A percentile compares a stretch with the other conserved stretches of the same genome.
These are phyloP conservation scores for Chlamydomonas reinhardtii DNA, from an alignment of 163 green algal species.

Conservation along the genomic window DNA sequence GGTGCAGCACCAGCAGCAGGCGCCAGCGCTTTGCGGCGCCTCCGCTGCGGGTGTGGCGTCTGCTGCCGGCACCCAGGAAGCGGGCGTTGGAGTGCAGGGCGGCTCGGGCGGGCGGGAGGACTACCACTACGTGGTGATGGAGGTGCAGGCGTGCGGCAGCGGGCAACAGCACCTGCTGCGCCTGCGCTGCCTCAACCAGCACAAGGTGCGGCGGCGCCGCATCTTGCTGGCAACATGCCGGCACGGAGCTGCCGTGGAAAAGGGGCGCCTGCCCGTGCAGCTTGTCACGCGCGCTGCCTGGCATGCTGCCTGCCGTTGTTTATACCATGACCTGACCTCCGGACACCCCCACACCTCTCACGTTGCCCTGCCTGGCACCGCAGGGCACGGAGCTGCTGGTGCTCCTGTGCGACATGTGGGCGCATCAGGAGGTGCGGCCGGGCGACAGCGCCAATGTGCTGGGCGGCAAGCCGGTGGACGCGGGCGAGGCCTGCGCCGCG, in stretches of 20 bases:
- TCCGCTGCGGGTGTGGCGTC: too few species aligned
- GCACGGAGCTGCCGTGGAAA: too few species aligned
- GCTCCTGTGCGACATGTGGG: conserved; percentile 71
- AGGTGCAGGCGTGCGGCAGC: conserved; percentile 38
- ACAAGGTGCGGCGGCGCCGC: conserved; percentile 46
- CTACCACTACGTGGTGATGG: conserved; percentile 64
- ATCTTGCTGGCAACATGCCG: too few species aligned
- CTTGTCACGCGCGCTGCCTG: too few species aligned
- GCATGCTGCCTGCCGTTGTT: neutral
- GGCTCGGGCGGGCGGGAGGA: conserved; percentile 44
- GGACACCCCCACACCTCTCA: too few species aligned
- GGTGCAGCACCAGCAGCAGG: neutral
- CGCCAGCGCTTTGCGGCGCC: too few species aligned
- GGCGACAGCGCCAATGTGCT: conserved; percentile 78
- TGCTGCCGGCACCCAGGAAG: too few species aligned
- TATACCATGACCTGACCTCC: too few species aligned
- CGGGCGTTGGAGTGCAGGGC: too few species aligned
- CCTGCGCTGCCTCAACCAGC: conserved; percentile 66
- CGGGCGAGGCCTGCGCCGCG: neutral
- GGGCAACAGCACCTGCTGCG: conserved; percentile 29
- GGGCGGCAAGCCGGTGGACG: conserved; percentile 13
- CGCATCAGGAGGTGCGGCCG: conserved; percentile 53
- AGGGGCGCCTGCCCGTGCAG: too few species aligned
- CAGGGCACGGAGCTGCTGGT: conserved; percentile 57
- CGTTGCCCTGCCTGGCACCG: neutral